phyloP scores from a whole-genome alignment of 163 green algal genomes.

The Volvox carteri region DNA sequence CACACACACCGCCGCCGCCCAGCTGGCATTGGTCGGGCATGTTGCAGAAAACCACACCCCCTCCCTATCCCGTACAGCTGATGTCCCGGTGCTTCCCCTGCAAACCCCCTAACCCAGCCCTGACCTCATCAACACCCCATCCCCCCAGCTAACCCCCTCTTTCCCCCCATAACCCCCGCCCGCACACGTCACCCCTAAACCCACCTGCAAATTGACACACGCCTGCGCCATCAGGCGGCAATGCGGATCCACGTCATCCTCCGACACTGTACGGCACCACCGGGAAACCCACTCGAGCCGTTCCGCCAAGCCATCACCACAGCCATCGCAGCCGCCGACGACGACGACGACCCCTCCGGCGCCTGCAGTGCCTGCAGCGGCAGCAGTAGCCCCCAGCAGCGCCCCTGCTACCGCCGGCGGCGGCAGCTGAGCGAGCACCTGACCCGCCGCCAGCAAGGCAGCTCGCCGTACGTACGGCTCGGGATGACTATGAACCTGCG shows the following conservation, averaged over 20 bases:
- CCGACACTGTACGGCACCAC: slow-evolving; percentile 64
- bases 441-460: slow-evolving; percentile 76
- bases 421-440: slow-evolving; percentile 74
- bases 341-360: slow-evolving; percentile 7
- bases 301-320: slow-evolving; percentile 60
- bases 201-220: slow-evolving; percentile 57
- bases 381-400: slow-evolving; percentile 45
- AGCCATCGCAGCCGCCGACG: slow-evolving; percentile 67
- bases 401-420: slow-evolving; percentile 72
- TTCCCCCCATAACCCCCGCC: not conserved
- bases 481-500: slow-evolving; percentile 69
- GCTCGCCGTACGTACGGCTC: slow-evolving; percentile 82
- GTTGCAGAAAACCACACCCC: too few relatives aligned
- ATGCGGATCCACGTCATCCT: slow-evolving; percentile 45
- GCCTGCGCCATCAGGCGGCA: slow-evolving; percentile 58
- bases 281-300: slow-evolving; percentile 77
- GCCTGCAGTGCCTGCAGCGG: not conserved
- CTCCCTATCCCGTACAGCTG: too few relatives aligned
- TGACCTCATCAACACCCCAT: not conserved
- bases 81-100: too few relatives aligned
- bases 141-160: not conserved
- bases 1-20: too few relatives aligned
- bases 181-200: not conserved
- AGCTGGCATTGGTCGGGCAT: too few relatives aligned
- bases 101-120: too few relatives aligned